Evolutionary conservation across 768 basidiomycete genomes (phyloP), one percentile per base, ranked within the genome.

Genomic region (Tricholoma furcatifolium): DNA sequence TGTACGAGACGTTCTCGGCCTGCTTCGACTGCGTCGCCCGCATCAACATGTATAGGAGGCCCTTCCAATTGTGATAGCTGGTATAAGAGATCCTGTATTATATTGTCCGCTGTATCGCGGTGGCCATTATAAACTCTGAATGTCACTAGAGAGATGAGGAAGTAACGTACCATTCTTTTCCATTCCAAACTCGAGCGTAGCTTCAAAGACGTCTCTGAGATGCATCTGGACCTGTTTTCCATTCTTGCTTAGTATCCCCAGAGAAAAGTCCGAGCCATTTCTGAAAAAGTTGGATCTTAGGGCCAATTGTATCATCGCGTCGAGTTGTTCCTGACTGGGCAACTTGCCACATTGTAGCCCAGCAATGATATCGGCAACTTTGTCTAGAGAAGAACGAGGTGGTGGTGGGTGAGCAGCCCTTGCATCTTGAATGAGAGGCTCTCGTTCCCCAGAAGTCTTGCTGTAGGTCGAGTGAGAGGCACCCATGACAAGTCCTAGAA

Each of bases 31-130:
- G 58, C 45, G 18, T 51, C 47, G 43, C 65, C 58, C 2, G 59
- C 50, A 14, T 60, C 51, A n/a, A 64, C 41, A 20, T 55, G 52
- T 32, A 62, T 47, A 23, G 55, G 61, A 39, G 49, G 43, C 2
- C 51, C 47, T 15, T 63, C 55, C 24, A 65, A 58, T 30, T 61
- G 62, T 36, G 56, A 47, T 10, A 66, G 54, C 45, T 68, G 61
- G 48, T 64, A 72, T 20, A 71, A 55, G 8, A 74, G 27, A n/a
- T 73, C 70, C 57, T 76, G 74, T 2, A 76, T 31, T 54, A 60
- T 66, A 55, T 74, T 62, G 50, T 74, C 72, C 45, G 65, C 73
- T 74, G 43, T n/a, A n/a, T n/a, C n/a, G n/a, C n/a, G n/a, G n/a
- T n/a, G n/a, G n/a, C n/a, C n/a, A 42, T 20, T 20, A 47, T 46